phyloP scores from a whole-genome alignment of 1,284 basidiomycete species.

The Heterobasidion irregulare region DNA sequence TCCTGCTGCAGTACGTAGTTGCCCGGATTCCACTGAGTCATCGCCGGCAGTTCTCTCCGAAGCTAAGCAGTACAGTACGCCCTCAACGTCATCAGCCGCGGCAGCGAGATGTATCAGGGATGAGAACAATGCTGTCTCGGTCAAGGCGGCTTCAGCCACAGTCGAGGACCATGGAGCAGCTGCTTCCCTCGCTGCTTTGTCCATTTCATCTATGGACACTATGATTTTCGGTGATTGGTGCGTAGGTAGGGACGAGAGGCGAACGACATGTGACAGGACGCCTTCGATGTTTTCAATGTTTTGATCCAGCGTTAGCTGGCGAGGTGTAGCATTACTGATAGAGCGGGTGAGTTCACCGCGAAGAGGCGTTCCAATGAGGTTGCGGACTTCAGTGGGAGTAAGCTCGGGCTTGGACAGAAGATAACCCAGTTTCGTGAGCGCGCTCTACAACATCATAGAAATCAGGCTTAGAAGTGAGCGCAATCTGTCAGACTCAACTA shows the following conservation, averaged over 20 bases:
- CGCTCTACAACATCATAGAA: slow-evolving; percentile 27
- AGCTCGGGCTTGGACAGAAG: slow-evolving; percentile 82
- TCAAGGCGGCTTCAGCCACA: slow-evolving; percentile 58
- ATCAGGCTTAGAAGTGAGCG: slow-evolving; percentile 3
- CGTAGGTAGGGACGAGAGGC: slow-evolving; percentile 35
- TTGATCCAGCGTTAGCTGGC: slow-evolving; percentile 31
- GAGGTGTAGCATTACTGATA: slow-evolving; percentile 5
- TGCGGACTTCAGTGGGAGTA: slow-evolving; percentile 56
- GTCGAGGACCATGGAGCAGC: slow-evolving; percentile 74
- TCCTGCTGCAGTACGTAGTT: slow-evolving; percentile 35
- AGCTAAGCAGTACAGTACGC: slow-evolving; percentile 50
- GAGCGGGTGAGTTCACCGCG: slow-evolving; percentile 78
- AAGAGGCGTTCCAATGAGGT: slow-evolving; percentile 71
- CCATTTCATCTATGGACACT: slow-evolving; percentile 21
- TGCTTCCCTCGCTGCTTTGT: slow-evolving; percentile 33
- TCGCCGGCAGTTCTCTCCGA: slow-evolving; percentile 15
- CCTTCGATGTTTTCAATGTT: slow-evolving; percentile 55
- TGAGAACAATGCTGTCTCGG: slow-evolving; percentile 63
- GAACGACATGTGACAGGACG: slow-evolving; percentile 59
- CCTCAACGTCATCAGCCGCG: slow-evolving; percentile 55
- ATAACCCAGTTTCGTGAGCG: slow-evolving; percentile 83
- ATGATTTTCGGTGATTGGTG: slow-evolving; percentile 34
- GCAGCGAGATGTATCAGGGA: slow-evolving; percentile 74
- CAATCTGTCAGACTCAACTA: slow-evolving; percentile 19
- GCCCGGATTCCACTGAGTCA: slow-evolving; percentile 6